Evolutionary conservation across 257 asterid genomes (phyloP).

Genomic region (Datura wrightii): DNA sequence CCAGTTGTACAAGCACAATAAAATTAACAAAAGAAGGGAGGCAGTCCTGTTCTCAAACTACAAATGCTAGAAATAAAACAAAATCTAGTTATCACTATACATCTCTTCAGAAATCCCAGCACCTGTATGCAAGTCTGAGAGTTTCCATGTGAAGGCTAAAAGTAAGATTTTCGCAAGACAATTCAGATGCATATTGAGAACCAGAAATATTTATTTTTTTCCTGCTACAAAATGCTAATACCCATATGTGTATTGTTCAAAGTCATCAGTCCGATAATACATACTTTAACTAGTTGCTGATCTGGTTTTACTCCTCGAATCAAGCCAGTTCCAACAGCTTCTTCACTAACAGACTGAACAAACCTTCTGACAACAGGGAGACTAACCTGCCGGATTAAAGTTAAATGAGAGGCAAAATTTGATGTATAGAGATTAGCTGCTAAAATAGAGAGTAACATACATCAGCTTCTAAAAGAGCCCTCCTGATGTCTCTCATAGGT

Average conservation of each 20-base stretch:
- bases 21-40: neutral
- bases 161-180: neutral
- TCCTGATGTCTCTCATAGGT: constrained; percentile 94
- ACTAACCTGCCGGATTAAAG: constrained; percentile 72
- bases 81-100: neutral
- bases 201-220: neutral
- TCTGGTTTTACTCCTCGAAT: constrained; percentile 94
- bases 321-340: constrained; percentile 91
- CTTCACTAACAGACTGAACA: constrained; percentile 85
- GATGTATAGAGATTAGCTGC: neutral
- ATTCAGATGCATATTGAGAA: neutral
- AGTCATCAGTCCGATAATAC: constrained; percentile 22
- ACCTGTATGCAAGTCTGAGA: neutral
- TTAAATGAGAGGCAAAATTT: constrained; percentile 10
- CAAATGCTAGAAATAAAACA: neutral
- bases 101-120: neutral
- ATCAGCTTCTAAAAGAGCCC: constrained; percentile 98
- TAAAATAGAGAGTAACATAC: constrained; percentile 50
- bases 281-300: constrained; percentile 96
- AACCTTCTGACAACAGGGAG: constrained; percentile 98
- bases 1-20: neutral
- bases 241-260: neutral
- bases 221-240: neutral
- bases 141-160: neutral
- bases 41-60: neutral